phyloP scores from a whole-genome alignment of 495 filamentous ascomycete species.

The Talaromyces adpressus region DNA sequence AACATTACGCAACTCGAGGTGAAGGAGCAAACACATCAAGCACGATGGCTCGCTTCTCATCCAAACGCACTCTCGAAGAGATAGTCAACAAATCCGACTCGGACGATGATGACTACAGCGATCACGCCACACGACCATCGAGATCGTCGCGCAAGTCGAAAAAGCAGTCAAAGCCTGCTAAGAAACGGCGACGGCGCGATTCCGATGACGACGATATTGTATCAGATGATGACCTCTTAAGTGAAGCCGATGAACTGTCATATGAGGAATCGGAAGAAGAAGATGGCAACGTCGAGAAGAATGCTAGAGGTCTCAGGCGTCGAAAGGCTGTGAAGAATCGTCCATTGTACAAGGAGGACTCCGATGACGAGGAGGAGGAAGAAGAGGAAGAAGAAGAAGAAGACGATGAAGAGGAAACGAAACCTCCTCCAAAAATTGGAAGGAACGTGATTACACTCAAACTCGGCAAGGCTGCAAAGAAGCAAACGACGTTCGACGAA shows the following conservation, averaged over 20 bases:
- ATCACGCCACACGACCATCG: slow-evolving; percentile 26
- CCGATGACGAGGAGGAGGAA: slow-evolving; percentile 14
- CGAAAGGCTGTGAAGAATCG: slow-evolving; percentile 52
- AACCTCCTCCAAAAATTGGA: slow-evolving; percentile 26
- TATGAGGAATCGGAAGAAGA: slow-evolving; percentile 50
- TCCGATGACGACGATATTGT: slow-evolving; percentile 54
- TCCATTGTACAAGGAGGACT: slow-evolving; percentile 33
- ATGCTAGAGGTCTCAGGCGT: slow-evolving; percentile 62
- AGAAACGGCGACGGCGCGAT: slow-evolving; percentile 43
- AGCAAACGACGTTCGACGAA: slow-evolving; percentile 20
- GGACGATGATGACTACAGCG: slow-evolving; percentile 71
- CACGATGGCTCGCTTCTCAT: slow-evolving; percentile 36
- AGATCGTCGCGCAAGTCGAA: slow-evolving; percentile 32
- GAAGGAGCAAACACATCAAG: not conserved
- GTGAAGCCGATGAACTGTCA: slow-evolving; percentile 53
- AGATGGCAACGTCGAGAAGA: slow-evolving; percentile 57
- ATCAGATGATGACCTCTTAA: slow-evolving; percentile 62
- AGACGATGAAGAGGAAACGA: slow-evolving; percentile 22
- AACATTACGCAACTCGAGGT: not conserved
- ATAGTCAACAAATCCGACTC: slow-evolving; percentile 81
- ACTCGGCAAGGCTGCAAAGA: slow-evolving; percentile 24
- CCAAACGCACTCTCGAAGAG: slow-evolving; percentile 66
- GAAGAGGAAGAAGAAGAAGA: slow-evolving; percentile 32
- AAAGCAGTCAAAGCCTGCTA: slow-evolving; percentile 36
- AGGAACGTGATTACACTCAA: slow-evolving; percentile 38